Base-by-base conservation (phyloP, 106 monocot genomes). In the Dendrobium officinale region DNA sequence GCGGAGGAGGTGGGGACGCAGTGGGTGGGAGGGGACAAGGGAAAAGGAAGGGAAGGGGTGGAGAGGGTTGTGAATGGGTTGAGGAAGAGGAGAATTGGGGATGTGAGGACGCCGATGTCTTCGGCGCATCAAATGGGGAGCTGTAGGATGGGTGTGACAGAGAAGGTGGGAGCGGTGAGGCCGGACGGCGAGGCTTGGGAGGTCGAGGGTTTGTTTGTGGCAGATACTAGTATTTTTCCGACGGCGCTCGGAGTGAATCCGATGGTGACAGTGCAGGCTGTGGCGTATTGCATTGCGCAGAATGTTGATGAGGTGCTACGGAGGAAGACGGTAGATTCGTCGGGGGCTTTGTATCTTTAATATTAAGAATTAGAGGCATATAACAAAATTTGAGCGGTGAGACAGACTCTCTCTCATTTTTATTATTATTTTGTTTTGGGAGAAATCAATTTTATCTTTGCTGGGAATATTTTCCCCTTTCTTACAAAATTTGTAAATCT, bases 51-150 rank as follows among this genome's bases (percentile, higher is more conserved):
- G 49, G 81, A 82, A 24, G 88, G 74, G 24, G 33, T 92, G 81
- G 90, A 92, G 85, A 85, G 82, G 77, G 85, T 92, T 68, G 54
- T 92, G 73, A 84, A 83, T 61, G 83, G 43, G 47, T 85, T 80
- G 44, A 55, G 44, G 40, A 59, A 61, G 20, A 67, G 76, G 70
- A 84, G 73, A 72, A 83, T 76, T 80, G 72, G 79, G 19, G 58
- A 37, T 40, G 77, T 49, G 15, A 72, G 8, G 54, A 79, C 22
- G 72, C 83, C 85, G 76, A 15, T 83, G 56, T 85, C 89, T 58
- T 86, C 88, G 13, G 93, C 93, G 4, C 96, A 96, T 73, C 93
- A 96, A 74, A 93, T 93, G 87, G 93, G 93, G 24, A 96, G 93
- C 66, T 96, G 93, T 45, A 84, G 91, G 79, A 96, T 96, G 93